Base-by-base conservation (phyloP, 1,284 basidiomycete species). In the Boletus sp. region DNA sequence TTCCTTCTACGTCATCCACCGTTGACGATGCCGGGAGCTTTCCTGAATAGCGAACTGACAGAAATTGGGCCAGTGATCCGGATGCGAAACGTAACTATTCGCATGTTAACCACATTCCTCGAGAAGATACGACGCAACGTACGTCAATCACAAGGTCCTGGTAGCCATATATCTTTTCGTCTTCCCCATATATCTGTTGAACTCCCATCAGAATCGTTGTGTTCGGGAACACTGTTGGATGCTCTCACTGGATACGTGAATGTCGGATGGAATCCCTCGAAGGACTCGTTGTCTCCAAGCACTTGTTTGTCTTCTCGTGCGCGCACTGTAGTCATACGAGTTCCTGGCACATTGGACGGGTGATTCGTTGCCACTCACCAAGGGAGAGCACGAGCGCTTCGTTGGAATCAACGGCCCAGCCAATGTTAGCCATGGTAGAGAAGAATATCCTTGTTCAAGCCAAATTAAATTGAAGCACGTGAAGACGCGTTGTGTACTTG, bases 151-250 rank as follows among this genome's bases (percentile, higher is more conserved):
- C 69, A 46, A 97, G 73, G 59, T 84, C 84, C 53, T 82, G 77
- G 71, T 97, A 99, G 3, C 95, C 95, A 67, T 95, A 99, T 57
- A 99, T 88, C 69, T 87, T 94, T 72, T 99, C 94, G 48, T 95
- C 89, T 60, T 97, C 91, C 44, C 95, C 95, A 64, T 88, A 98
- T 66, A 97, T 93, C 79, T 90, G 48, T 34, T 33, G 5, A 16
- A 19, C 32, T 30, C 19, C 22, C 10, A 29, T 66, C 20, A 60
- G 41, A 33, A 41, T 17, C n/a, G n/a, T n/a, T 36, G 23, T 4
- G 20, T 43, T 40, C 4, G 13, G 22, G 1, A 37, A 40, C 41
- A 19, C 6, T 25, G 2, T 29, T 27, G 17, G 14, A 16, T 30
- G 26, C 19, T 38, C 61, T 81, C 58, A 90, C 88, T 22, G 92